Percentiles rank a stretch among this genome's conserved stretches.
Evolutionary conservation across 1,139 yeast genomes (phyloP).

Genomic region (Hyphopichia fennica): DNA sequence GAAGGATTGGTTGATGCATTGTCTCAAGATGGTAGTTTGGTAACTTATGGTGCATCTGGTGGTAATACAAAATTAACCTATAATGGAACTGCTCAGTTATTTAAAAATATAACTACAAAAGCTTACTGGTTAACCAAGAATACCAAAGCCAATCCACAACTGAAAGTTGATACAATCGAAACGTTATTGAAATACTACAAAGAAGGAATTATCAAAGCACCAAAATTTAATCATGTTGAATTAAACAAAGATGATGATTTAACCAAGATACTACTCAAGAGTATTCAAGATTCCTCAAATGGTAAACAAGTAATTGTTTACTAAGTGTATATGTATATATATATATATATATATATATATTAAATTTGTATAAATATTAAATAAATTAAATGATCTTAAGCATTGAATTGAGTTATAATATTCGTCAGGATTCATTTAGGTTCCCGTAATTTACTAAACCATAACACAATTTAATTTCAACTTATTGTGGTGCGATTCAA

Average conservation of each 20-base stretch:
- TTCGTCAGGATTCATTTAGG: too few relatives aligned
- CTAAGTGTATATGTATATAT: neutral
- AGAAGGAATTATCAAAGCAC: slow-evolving; percentile 54
- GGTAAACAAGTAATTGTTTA: slow-evolving; percentile 38
- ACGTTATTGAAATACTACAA: slow-evolving; percentile 62
- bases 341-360: too few relatives aligned
- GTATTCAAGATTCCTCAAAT: slow-evolving; percentile 35
- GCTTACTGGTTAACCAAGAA: slow-evolving; percentile 91
- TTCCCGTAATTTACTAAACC: too few relatives aligned
- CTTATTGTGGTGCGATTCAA: too few relatives aligned
- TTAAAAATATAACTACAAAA: slow-evolving; percentile 72
- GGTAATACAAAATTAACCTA: slow-evolving; percentile 49
- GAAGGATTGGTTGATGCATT: slow-evolving; percentile 23
- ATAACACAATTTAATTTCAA: too few relatives aligned
- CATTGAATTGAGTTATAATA: too few relatives aligned
- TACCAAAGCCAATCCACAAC: slow-evolving; percentile 57
- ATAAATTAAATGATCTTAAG: too few relatives aligned
- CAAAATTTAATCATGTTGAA: slow-evolving; percentile 39
- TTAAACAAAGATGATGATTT: slow-evolving; percentile 51
- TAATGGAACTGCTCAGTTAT: slow-evolving; percentile 34
- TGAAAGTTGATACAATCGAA: slow-evolving; percentile 56
- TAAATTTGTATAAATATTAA: too few relatives aligned
- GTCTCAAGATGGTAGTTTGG: slow-evolving; percentile 24
- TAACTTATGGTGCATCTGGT: slow-evolving; percentile 27
- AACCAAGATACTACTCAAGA: slow-evolving; percentile 45